Evolutionary conservation across 2,329 filamentous ascomycete species (phyloP).

Genomic region (Fusarium sp.): DNA sequence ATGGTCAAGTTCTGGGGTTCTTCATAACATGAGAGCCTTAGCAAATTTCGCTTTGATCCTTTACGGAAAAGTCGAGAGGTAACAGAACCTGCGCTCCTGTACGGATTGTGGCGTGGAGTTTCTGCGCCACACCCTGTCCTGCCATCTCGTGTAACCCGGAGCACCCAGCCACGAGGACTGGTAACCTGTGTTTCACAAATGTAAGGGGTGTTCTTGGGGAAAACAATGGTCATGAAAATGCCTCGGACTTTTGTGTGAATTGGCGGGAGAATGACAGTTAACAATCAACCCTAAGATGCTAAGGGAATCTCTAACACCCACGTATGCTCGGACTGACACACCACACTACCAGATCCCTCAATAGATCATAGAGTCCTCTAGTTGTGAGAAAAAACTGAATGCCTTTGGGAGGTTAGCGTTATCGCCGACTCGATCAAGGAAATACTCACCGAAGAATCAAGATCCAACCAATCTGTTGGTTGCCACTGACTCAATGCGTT

Average conservation of each 20-base stretch:
- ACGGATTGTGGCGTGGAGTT: too few relatives aligned
- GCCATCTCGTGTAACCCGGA: too few relatives aligned
- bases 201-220: too few relatives aligned
- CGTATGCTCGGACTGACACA: not conserved
- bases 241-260: not conserved
- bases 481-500: slow-evolving; percentile 7
- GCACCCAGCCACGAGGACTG: too few relatives aligned
- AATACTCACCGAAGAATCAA: not conserved
- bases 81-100: not conserved
- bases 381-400: slow-evolving; percentile 1
- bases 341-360: not conserved
- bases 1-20: not conserved
- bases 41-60: not conserved
- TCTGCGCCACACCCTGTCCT: too few relatives aligned
- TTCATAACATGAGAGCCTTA: not conserved
- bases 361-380: slow-evolving; percentile 2
- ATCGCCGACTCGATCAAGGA: not conserved
- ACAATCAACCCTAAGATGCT: not conserved
- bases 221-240: not conserved
- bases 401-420: not conserved
- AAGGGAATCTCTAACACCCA: not conserved
- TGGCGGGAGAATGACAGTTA: not conserved
- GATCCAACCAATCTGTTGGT: slow-evolving; percentile 6
- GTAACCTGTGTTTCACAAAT: too few relatives aligned
- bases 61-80: not conserved